Evolutionary conservation across 2,329 filamentous ascomycete genomes (phyloP).

Genomic region (Tolypocladium ophioglossoides): DNA sequence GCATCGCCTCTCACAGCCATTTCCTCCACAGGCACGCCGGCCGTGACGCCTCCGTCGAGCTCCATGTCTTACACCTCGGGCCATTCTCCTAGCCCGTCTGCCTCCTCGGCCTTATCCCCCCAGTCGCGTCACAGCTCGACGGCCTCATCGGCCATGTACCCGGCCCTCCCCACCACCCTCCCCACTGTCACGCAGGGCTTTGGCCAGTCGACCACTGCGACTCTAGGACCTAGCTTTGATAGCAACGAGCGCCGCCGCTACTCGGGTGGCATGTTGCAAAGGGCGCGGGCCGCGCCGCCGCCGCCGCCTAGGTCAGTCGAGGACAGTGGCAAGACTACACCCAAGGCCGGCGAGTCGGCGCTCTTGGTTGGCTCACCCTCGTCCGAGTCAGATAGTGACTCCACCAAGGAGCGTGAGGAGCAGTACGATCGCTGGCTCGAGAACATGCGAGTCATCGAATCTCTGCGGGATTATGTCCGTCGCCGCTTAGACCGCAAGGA

Average conservation of each 20-base stretch:
- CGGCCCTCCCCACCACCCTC: constrained; percentile 44
- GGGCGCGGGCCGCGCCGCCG: constrained; percentile 35
- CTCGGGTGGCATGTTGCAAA: constrained; percentile 57
- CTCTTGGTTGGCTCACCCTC: constrained; percentile 41
- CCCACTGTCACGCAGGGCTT: constrained; percentile 62
- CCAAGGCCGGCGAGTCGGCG: constrained; percentile 31
- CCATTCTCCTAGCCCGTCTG: constrained; percentile 65
- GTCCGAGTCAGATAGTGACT: constrained; percentile 44
- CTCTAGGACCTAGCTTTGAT: constrained; percentile 58
- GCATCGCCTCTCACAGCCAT: constrained; percentile 49
- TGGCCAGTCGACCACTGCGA: constrained; percentile 58
- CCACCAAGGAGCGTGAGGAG: constrained; percentile 47
- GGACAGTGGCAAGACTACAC: constrained; percentile 29
- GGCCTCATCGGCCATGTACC: constrained; percentile 58
- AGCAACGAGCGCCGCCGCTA: constrained; percentile 53
- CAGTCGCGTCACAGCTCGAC: constrained; percentile 51
- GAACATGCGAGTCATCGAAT: constrained; percentile 55
- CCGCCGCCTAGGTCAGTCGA: constrained; percentile 18
- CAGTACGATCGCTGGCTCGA: constrained; percentile 55
- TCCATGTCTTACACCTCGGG: constrained; percentile 67
- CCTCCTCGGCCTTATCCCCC: constrained; percentile 54
- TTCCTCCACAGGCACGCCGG: constrained; percentile 59
- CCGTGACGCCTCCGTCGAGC: constrained; percentile 66
- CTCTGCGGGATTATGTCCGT: constrained; percentile 46
- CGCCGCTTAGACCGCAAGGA: constrained; percentile 46